Evolutionary conservation across 371 early-diverging fungal species (phyloP).

Genomic region (Actinomucor elegans): DNA sequence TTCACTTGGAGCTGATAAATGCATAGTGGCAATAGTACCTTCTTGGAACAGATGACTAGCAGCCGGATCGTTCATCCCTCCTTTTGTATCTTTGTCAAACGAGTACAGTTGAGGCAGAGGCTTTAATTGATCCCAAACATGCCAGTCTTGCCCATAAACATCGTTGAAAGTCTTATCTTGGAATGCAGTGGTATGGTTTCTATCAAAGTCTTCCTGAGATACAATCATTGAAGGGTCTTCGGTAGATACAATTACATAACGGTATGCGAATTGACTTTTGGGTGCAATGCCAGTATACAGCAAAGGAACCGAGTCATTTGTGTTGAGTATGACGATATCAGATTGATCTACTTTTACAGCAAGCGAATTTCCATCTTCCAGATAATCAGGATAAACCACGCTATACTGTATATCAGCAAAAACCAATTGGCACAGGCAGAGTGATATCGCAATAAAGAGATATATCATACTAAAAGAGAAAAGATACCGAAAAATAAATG

Average conservation of each 20-base stretch:
- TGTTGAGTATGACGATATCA: background rate
- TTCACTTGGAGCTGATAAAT: background rate
- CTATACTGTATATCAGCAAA: no score
- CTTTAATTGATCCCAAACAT: background rate
- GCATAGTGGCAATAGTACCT: background rate
- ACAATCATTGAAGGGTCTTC: background rate
- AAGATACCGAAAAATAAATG: no score
- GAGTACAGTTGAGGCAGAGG: background rate
- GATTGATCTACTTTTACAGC: no score
- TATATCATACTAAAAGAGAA: no score
- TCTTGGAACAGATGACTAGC: background rate
- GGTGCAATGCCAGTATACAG: background rate
- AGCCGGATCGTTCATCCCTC: background rate
- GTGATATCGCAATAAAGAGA: no score
- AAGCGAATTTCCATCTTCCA: background rate
- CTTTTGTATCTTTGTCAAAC: background rate
- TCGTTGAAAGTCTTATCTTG: background rate
- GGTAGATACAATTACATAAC: background rate
- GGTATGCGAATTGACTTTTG: background rate
- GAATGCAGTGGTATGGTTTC: background rate
- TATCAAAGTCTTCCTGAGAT: background rate
- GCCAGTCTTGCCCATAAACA: background rate
- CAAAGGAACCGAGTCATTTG: background rate
- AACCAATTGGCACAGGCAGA: no score
- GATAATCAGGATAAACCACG: no score